Base-by-base conservation (phyloP, 192 early-diverging fungal genomes). In the Spinellus fusiger region DNA sequence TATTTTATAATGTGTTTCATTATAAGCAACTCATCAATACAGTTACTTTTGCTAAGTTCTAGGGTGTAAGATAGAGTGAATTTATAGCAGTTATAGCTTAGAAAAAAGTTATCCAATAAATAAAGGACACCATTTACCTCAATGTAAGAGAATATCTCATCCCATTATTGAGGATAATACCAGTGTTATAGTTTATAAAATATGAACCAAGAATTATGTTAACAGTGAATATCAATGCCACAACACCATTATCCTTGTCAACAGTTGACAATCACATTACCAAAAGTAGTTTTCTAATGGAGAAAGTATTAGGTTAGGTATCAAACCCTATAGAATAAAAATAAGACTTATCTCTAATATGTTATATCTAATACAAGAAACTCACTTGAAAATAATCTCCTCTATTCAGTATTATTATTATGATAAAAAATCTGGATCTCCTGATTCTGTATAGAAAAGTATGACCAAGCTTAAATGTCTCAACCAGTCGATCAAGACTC, bases 81-180 rank as follows among this genome's bases (percentile, higher is more conserved):
- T n/a, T n/a, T n/a, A n/a, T n/a, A 18, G 10, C 2, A 44, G 40
- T n/a, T n/a, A 6, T 44, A 44, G 10, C 13, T 44, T n/a, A 44
- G 18, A n/a, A 44, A n/a, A 3, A 3, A 44, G 3, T 18, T 44
- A n/a, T 3, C 15, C 10, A 44, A 3, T 44, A 18, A n/a, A 44
- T 12, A n/a, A n/a, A 12, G 2, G 10, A n/a, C 18, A 6, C 18
- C 2, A 5, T 10, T 44, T 44, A 44, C 40, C 86, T 86, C 28
- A 85, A 85, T 9, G 86, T 89, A 50, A 86, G 89, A 62, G 96
- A 98, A 63, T 98, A 94, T 70, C 96, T 90, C 93, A 96, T 95
- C 65, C 96, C 88, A 68, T 96, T 87, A 70, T 98, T 98, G 48
- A 98, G 74, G 35, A 98, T 89, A 52, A 98, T 75, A 18, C 94